Conservation (phyloP, 345 rosid species). For the Citrus hindsii region DNA sequence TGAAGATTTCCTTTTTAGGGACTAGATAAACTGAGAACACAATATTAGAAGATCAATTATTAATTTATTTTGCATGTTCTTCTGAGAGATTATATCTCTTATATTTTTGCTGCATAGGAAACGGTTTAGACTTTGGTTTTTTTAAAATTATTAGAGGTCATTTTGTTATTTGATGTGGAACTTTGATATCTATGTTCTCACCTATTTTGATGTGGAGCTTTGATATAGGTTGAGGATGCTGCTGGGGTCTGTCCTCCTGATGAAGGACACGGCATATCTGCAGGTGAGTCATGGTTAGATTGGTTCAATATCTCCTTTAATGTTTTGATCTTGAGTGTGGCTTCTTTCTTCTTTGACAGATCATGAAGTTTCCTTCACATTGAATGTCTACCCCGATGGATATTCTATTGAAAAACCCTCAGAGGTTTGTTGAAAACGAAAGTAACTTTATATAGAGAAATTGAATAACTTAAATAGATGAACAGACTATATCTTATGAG, state of each 20-base stretch:
- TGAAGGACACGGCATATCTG: conserved; percentile 21
- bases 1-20: background rate
- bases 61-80: background rate
- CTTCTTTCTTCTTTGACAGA: conserved; percentile 40
- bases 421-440: conserved; percentile 53
- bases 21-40: background rate
- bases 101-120: background rate
- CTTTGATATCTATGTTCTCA: background rate
- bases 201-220: conserved; percentile 12
- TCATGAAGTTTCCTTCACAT: conserved; percentile 67
- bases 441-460: background rate
- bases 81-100: background rate
- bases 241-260: conserved; percentile 33
- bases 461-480: background rate
- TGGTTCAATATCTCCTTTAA: conserved; percentile 5
- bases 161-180: background rate
- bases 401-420: conserved; percentile 70
- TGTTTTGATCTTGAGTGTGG: background rate
- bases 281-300: conserved; percentile 31
- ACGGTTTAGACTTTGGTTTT: background rate
- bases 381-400: conserved; percentile 76
- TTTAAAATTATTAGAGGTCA: background rate
- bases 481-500: background rate
- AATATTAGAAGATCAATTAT: background rate
- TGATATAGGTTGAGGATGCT: conserved; percentile 44